Base-by-base conservation (phyloP, 768 basidiomycete species). In the Trametes cubensis region DNA sequence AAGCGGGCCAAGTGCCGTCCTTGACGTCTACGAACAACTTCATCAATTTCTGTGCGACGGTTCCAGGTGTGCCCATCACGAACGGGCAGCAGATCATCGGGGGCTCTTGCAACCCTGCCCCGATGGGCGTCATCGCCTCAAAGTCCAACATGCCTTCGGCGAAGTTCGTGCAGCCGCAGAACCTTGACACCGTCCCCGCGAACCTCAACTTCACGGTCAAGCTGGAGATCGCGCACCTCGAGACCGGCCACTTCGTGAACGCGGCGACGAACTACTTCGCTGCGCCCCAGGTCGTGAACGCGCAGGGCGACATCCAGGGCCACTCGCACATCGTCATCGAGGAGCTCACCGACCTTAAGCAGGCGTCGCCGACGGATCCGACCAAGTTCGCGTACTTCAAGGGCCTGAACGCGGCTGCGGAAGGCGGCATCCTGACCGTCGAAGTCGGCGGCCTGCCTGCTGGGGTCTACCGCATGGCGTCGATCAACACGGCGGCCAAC, bases 311-410 rank as follows among this genome's bases (percentile, higher is more conserved):
- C 57, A 79, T 83, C 70, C 63, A 73, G 39, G 87, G 87, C 54
- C 84, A 85, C 76, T 78, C 79, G 15, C 85, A 87, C 75, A 74
- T 87, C 67, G 81, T 82, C 48, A 71, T 87, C 62, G 79, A 87
- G 71, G 38, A 60, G 63, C 70, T 87, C 67, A 51, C 66, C 49
- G 75, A 79, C 11, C 65, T 86, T 41, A 70, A 70, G 15, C 76
- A 79, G 59, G 80, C 79, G n/a, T 69, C 69, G 1, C 71, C 79
- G 26, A 77, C 79, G 41, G 76, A 87, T 71, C 81, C 85, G 8
- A 74, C 69, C 55, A 74, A 73, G 47, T 89, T 89, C 66, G 78
- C 77, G 26, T 88, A 87, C 77, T 89, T 89, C 83, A 84, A 85
- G 81, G 87, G 77, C 64, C 74, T 78, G 63, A 82, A 78, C 71